These are phyloP conservation scores for Saccharomycopsis babjevae DNA, from an alignment of 805 yeast species.

Conservation along the genomic window DNA sequence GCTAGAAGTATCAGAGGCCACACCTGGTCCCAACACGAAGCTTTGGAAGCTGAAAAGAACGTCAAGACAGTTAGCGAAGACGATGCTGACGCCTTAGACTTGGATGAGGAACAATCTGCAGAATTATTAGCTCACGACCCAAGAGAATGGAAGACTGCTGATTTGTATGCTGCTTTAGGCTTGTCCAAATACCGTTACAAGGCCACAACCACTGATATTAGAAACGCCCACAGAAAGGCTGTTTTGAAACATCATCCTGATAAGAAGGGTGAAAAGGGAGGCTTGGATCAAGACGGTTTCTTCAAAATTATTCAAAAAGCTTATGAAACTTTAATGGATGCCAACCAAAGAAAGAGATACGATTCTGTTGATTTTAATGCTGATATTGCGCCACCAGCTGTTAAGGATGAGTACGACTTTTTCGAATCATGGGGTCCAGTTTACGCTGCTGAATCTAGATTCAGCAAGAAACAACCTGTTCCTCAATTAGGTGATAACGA, in stretches of 20 bases:
- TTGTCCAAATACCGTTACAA: constrained; percentile 80
- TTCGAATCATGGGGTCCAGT: constrained; percentile 88
- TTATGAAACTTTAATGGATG: constrained; percentile 78
- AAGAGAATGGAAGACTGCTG: constrained; percentile 96
- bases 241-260: constrained; percentile 97
- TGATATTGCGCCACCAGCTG: constrained; percentile 69
- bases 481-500: constrained; percentile 66
- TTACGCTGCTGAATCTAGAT: constrained; percentile 82
- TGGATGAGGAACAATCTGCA: constrained; percentile 58
- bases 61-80: constrained; percentile 52
- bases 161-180: constrained; percentile 93
- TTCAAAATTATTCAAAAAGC: constrained; percentile 98
- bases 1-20: constrained; percentile 93
- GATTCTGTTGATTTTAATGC: constrained; percentile 93
- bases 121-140: constrained; percentile 83
- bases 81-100: constrained; percentile 47
- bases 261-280: constrained; percentile 80
- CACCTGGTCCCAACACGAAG: constrained; percentile 97
- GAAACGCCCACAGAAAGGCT: constrained; percentile 94
- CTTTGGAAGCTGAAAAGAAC: constrained; percentile 82
- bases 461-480: constrained; percentile 84
- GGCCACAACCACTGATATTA: constrained; percentile 87
- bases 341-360: constrained; percentile 80
- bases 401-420: constrained; percentile 65
- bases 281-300: constrained; percentile 87